Percentiles rank a stretch among this genome's conserved stretches.
Evolutionary conservation across 805 yeast species (phyloP).

Genomic region (Nakazawaea peltata): DNA sequence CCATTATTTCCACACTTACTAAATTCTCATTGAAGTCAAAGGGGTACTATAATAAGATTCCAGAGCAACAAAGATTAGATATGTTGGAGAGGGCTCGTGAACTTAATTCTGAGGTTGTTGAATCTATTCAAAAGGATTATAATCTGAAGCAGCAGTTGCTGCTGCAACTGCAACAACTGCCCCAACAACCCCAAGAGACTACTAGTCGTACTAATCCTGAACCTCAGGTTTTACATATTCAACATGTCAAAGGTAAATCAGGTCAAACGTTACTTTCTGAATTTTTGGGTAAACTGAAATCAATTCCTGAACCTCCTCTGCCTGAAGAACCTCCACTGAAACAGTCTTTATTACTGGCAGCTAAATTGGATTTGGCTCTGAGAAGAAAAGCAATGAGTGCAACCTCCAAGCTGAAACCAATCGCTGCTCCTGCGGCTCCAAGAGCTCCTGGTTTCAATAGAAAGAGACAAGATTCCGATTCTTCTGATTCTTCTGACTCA

Average conservation of each 20-base stretch:
- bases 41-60: slow-evolving; percentile 60
- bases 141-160: not conserved
- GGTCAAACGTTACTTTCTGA: not conserved
- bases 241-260: slow-evolving; percentile 15
- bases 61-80: slow-evolving; percentile 56
- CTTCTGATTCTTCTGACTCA: slow-evolving; percentile 15
- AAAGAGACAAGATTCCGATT: slow-evolving; percentile 14
- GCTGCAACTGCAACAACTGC: not conserved
- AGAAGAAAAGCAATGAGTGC: too few species aligned
- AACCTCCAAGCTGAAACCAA: not conserved
- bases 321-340: slow-evolving; percentile 10
- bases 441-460: slow-evolving; percentile 13
- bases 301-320: slow-evolving; percentile 6
- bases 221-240: slow-evolving; percentile 2
- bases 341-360: slow-evolving; percentile 7
- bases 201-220: not conserved
- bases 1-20: slow-evolving; percentile 47
- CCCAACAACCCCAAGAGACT: not conserved
- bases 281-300: not conserved
- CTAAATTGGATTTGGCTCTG: slow-evolving; percentile 5
- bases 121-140: slow-evolving; percentile 22
- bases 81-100: slow-evolving; percentile 53
- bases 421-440: slow-evolving; percentile 11
- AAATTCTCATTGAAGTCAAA: slow-evolving; percentile 60
- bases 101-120: slow-evolving; percentile 48